Base-by-base conservation (phyloP, 345 rosid species). In the Clarkia xantiana region DNA sequence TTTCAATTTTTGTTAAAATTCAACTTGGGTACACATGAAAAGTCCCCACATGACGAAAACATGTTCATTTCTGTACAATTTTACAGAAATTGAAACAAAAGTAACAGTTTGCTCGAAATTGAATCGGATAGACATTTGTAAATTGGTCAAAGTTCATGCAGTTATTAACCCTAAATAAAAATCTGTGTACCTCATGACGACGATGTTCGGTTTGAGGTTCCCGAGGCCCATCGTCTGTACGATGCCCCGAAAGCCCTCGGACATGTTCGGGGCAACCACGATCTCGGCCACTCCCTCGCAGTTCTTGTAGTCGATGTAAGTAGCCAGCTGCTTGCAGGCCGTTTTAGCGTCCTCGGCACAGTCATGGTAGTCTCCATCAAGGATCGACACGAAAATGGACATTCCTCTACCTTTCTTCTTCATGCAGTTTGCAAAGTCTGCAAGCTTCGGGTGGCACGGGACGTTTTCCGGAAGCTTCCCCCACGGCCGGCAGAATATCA, bases 211-310 rank as follows among this genome's bases (percentile, higher is more conserved):
- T 73, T 93, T 93, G 52, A 93, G 91, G 46, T 87, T 84, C 17
- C 99, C 99, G 1, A 93, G 82, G 57, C 99, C 97, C 99, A 93
- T 93, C 2, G 96, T 93, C 66, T 93, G 99, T 54, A 93, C 78
- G 49, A 93, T 77, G 44, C 95, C 99, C 40, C 99, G 88, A 64
- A 93, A 93, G 39, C 99, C 99, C 73, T 82, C 94, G 0, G 81
- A 69, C 99, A 93, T 93, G 66, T 67, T 93, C 12, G 95, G 99
- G 39, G 99, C 99, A 44, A 93, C 97, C 22, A 93, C 94, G 42
- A 93, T 82, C 74, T 93, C 99, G 18, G 95, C 99, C 43, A 93
- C 99, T 53, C 99, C 99, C 73, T 93, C 99, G 47, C 97, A 93
- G 34, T 68, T 77, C 66, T 87, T 93, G 63, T 93, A 87, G 52